Evolutionary conservation across 352 stramenopile species (phyloP), one percentile per base, ranked within the genome.

Genomic region (Thalassiosira livingstoniorum): DNA sequence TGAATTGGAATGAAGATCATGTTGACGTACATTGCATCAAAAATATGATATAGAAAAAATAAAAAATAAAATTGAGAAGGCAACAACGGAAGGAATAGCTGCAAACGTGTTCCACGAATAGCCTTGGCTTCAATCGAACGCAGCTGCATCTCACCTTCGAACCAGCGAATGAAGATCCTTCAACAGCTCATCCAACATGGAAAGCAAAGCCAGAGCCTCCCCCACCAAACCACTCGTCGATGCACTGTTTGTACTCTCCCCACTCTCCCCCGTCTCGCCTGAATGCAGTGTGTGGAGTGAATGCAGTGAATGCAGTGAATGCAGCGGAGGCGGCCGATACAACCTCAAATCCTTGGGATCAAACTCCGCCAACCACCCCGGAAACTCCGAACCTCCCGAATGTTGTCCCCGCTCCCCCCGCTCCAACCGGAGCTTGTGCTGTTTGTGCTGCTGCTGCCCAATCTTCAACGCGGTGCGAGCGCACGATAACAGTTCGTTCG

Each of bases 381-480:
- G 80, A 72, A 55, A 4, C 13, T 66, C 1, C 21, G 67, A 23
- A 78, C 39, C 18, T 32, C 61, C 45, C 77, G 21, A 69, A 45
- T 45, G 61, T n/a, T 76, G 13, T 25, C 47, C 1, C 18, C 34
- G 34, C 21, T 60, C n/a, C 34, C 2, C 1, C 34, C 32, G 21
- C 29, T 4, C 15, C 25, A 43, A 47, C 2, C 58, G 29, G 0
- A 47, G 62, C 58, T 80, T 73, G 51, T 72, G 68, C 57, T 72
- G 66, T 39, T 39, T 67, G 51, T 75, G 63, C 34, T 78, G 51
- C n/a, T 73, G 37, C 61, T 90, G 66, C 13, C 53, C 58, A 34
- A 94, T 90, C 75, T 88, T 90, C 21, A 92, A 75, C 7, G 87
- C 78, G 0, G 90, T 93, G 57, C 89, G 87, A 13, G 86, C 85